A percentile compares a stretch with the other conserved stretches of the same genome.
phyloP scores from a whole-genome alignment of 441 rosid species.

The Manihot esculenta region DNA sequence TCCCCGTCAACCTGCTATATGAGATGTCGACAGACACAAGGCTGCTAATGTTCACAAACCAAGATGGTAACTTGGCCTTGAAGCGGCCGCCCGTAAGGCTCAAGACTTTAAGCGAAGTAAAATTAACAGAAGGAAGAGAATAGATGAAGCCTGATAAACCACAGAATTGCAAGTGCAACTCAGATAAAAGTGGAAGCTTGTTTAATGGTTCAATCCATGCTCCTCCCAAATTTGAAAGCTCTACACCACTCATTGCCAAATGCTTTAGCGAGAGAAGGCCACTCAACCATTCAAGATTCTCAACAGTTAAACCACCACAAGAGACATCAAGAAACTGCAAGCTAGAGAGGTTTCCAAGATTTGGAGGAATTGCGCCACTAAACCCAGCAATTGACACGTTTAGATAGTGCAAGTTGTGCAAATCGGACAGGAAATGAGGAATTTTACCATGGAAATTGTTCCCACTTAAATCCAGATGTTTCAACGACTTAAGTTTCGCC shows the following conservation, averaged over 20 bases:
- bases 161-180: no score
- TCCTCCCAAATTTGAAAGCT: conserved; percentile 29
- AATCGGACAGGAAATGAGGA: conserved; percentile 39
- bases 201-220: conserved; percentile 21
- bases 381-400: conserved; percentile 37
- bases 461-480: conserved; percentile 36
- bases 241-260: conserved; percentile 25
- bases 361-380: conserved; percentile 28
- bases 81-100: conserved; percentile 30
- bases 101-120: conserved; percentile 35
- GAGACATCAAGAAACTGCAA: conserved; percentile 41
- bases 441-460: conserved; percentile 28
- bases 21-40: no score
- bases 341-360: conserved; percentile 34
- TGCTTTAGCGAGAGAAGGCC: conserved; percentile 36
- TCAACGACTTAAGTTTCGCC: conserved; percentile 30
- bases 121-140: conserved; percentile 10
- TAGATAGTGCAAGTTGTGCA: conserved; percentile 11
- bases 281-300: conserved; percentile 32
- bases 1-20: not conserved
- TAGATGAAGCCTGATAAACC: no score
- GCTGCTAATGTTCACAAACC: no score
- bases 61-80: no score
- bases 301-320: conserved; percentile 18
- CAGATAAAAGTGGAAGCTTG: conserved; percentile 16